Evolutionary conservation across 345 rosid species (phyloP).

Genomic region (Hibiscus mutabilis): DNA sequence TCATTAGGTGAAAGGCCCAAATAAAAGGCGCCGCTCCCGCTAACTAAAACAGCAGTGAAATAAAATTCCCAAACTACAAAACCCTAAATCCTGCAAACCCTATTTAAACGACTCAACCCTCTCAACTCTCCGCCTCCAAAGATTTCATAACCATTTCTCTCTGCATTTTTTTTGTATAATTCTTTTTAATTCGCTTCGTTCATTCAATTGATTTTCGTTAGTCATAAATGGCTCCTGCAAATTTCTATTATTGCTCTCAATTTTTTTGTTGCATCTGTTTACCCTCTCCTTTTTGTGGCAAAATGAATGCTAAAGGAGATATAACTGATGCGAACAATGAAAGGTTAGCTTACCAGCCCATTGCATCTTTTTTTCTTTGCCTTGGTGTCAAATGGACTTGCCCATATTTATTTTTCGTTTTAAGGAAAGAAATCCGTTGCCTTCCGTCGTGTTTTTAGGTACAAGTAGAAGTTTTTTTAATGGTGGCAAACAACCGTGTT

Average conservation of each 20-base stretch:
- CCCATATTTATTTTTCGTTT: constrained; percentile 19
- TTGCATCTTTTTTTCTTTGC: constrained; percentile 31
- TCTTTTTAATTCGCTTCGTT: background rate
- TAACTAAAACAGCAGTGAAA: background rate
- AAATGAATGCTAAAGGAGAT: constrained; percentile 32
- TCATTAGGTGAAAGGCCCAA: background rate
- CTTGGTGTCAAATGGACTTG: constrained; percentile 53
- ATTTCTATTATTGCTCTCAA: background rate
- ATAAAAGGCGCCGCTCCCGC: background rate
- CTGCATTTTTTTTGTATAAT: background rate
- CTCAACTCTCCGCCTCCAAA: background rate
- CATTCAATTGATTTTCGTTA: background rate
- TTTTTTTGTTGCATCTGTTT: constrained; percentile 38
- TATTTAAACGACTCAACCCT: background rate
- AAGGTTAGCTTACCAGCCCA: constrained; percentile 64
- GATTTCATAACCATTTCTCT: background rate
- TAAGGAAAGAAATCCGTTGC: background rate
- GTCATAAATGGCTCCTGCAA: background rate
- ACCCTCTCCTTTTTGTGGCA: constrained; percentile 31
- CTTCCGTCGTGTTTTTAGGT: background rate
- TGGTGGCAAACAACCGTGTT: too few relatives aligned
- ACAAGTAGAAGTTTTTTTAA: background rate
- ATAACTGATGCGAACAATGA: constrained; percentile 44
- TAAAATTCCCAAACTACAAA: background rate
- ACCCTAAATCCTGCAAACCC: constrained; percentile 2